Evolutionary conservation across 257 asterid species (phyloP).

Genomic region (Primulina eburnea): DNA sequence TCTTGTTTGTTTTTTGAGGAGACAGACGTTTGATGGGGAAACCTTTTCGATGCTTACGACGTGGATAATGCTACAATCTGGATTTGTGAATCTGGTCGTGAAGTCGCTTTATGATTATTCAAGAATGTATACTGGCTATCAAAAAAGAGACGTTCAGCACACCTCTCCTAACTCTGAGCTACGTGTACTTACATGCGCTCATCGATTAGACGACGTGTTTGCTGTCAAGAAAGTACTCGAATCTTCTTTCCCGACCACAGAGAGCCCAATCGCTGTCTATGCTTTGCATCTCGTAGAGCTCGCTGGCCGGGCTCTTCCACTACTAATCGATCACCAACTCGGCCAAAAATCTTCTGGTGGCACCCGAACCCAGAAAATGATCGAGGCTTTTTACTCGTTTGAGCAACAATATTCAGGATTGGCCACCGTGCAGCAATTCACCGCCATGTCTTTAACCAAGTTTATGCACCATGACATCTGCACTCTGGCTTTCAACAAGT

Average conservation of each 20-base stretch:
- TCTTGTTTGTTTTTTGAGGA: constrained; percentile 2
- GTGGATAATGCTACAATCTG: constrained; percentile 50
- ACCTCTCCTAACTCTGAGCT: constrained; percentile 49
- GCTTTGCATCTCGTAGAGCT: constrained; percentile 71
- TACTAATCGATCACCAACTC: constrained; percentile 60
- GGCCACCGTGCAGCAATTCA: constrained; percentile 48
- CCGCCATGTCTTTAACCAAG: constrained; percentile 57
- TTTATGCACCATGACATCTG: constrained; percentile 84
- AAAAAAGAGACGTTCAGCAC: constrained; percentile 64
- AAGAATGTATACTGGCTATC: constrained; percentile 58
- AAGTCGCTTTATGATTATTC: constrained; percentile 50
- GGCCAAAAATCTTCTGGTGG: constrained; percentile 63
- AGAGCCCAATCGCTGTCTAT: constrained; percentile 50
- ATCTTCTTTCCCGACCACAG: constrained; percentile 49
- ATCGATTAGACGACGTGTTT: constrained; percentile 53
- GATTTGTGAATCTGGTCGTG: constrained; percentile 32
- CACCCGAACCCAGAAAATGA: constrained; percentile 52
- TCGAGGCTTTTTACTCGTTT: constrained; percentile 39
- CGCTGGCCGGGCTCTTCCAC: constrained; percentile 62
- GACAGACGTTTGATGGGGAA: constrained; percentile 65
- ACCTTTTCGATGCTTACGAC: constrained; percentile 55
- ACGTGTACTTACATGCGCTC: constrained; percentile 50
- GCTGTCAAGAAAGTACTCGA: constrained; percentile 47
- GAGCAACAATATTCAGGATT: constrained; percentile 43
- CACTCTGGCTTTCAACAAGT: constrained; percentile 60